These are phyloP conservation scores for Alternaria rosae DNA, from an alignment of 2,329 filamentous ascomycete genomes.

Conservation along the genomic window DNA sequence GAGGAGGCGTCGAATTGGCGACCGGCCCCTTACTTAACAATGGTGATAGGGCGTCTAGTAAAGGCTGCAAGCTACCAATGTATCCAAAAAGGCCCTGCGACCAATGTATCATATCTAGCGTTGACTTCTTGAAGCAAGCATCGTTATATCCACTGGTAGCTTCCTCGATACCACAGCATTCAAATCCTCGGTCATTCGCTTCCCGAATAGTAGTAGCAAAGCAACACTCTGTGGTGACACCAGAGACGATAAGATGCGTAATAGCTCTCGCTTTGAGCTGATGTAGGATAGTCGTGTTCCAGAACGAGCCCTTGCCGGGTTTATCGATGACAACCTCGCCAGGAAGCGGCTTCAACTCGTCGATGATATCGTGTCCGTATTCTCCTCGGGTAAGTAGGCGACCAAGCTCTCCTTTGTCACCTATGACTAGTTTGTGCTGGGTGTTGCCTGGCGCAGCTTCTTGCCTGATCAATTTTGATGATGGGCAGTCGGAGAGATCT, in stretches of 20 bases:
- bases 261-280: constrained; percentile 62
- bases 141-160: constrained; percentile 59
- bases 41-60: constrained; percentile 39
- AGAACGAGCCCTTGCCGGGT: constrained; percentile 66
- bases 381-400: constrained; percentile 62
- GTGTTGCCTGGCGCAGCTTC: constrained; percentile 55
- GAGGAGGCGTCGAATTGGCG: constrained; percentile 37
- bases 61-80: constrained; percentile 54
- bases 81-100: constrained; percentile 63
- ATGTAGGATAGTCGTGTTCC: constrained; percentile 63
- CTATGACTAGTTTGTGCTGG: constrained; percentile 58
- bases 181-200: constrained; percentile 67
- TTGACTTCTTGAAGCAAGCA: constrained; percentile 54
- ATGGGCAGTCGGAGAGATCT: constrained; percentile 61
- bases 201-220: constrained; percentile 65
- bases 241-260: constrained; percentile 65
- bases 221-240: constrained; percentile 67
- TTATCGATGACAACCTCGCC: constrained; percentile 66
- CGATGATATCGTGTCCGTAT: constrained; percentile 63
- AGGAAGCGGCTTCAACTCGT: constrained; percentile 60
- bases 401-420: constrained; percentile 63
- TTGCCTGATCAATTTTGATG: constrained; percentile 60
- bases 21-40: constrained; percentile 3
- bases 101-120: constrained; percentile 60
- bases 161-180: constrained; percentile 60